Evolutionary conservation across 441 rosid genomes (phyloP).

Genomic region (Bocquillonia castaneifolia): DNA sequence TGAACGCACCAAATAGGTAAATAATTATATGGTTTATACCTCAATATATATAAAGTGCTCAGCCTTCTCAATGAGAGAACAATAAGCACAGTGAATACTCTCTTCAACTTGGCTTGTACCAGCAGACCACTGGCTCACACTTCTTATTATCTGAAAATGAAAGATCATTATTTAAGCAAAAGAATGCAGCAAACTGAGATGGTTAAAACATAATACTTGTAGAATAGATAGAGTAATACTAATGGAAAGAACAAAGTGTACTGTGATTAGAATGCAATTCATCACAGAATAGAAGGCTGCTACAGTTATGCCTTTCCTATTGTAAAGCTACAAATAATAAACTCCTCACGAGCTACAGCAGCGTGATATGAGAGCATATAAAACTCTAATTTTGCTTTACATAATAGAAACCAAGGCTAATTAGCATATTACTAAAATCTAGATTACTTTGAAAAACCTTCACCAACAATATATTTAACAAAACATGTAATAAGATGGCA

Average conservation of each 20-base stretch:
- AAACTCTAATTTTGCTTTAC: background rate
- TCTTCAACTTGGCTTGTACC: slow-evolving; percentile 97
- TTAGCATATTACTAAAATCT: background rate
- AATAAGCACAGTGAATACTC: slow-evolving; percentile 84
- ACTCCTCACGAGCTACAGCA: background rate
- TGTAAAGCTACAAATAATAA: background rate
- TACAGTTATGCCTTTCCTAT: background rate
- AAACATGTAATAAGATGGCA: background rate
- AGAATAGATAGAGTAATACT: background rate
- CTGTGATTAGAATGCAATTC: background rate
- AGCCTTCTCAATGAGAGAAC: slow-evolving; percentile 87
- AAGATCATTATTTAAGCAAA: slow-evolving; percentile 7
- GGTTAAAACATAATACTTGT: background rate
- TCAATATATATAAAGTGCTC: slow-evolving; percentile 91
- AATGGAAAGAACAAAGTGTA: background rate
- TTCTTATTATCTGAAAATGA: slow-evolving; percentile 73
- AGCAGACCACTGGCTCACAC: slow-evolving; percentile 99
- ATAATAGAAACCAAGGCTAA: background rate
- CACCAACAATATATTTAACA: background rate
- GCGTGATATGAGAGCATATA: background rate
- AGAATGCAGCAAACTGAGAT: background rate
- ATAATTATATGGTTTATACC: slow-evolving; percentile 61
- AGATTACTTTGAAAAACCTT: background rate
- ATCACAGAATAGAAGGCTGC: background rate
- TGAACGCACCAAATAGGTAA: slow-evolving; percentile 10